These are phyloP conservation scores for Hygrocybe coccinea DNA, from an alignment of 768 basidiomycete species.

Conservation along the genomic window DNA sequence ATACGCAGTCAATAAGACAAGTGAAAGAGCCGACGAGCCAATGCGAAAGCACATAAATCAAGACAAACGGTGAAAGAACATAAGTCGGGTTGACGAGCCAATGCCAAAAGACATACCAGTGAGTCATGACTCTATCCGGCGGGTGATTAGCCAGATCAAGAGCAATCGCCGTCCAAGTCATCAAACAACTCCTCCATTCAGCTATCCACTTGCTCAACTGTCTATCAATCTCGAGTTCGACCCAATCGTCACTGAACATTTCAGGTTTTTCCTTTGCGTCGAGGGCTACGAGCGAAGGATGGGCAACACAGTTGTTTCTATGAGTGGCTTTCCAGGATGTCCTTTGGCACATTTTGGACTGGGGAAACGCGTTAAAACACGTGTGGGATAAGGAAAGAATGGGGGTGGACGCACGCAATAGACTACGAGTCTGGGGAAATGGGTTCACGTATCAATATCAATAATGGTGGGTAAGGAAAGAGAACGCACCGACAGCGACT, in stretches of 20 bases:
- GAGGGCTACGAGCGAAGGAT: constrained; percentile 1
- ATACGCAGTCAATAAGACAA: background rate
- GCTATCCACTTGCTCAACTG: constrained; percentile 10
- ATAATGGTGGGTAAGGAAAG: background rate
- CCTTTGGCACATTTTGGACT: constrained; percentile 15
- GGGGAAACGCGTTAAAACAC: background rate
- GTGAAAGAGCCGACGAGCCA: background rate
- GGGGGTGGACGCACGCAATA: background rate
- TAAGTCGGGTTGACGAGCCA: too few species aligned
- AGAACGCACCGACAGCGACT: constrained; percentile 10
- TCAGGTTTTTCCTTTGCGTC: constrained; percentile 5
- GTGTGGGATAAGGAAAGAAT: background rate
- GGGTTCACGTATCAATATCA: background rate
- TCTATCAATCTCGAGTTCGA: constrained; percentile 9
- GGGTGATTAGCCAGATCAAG: background rate
- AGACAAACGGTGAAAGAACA: too few species aligned
- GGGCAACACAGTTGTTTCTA: constrained; percentile 9
- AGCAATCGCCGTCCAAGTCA: constrained; percentile 4
- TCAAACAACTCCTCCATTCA: constrained; percentile 10
- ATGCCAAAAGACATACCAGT: too few species aligned
- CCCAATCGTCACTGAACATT: constrained; percentile 9
- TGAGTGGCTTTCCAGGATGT: constrained; percentile 16
- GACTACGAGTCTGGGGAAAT: background rate
- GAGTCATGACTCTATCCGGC: too few species aligned
- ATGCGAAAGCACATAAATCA: background rate